Evolutionary conservation across 225 moss, liverwort and hornwort species (phyloP).

Genomic region (Physcomitrellopsis africana): DNA sequence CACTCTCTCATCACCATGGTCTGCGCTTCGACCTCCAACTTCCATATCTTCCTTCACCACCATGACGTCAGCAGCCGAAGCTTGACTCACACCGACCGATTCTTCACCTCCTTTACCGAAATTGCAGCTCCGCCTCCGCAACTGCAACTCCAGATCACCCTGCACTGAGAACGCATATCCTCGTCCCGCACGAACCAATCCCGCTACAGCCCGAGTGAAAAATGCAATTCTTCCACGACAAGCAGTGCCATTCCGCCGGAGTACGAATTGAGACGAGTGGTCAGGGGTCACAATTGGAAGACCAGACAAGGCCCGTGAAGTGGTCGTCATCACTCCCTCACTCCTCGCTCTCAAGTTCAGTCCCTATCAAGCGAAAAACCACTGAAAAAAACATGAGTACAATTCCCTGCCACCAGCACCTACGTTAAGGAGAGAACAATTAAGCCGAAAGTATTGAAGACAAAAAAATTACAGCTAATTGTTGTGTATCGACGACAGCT

Average conservation of each 20-base stretch:
- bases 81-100: background rate
- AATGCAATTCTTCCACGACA: background rate
- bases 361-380: background rate
- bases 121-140: background rate
- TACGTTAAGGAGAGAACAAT: no score
- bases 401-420: no score
- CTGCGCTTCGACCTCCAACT: background rate
- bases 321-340: background rate
- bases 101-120: background rate
- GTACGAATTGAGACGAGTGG: background rate
- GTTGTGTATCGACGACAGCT: no score
- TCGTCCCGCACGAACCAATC: background rate
- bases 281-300: background rate
- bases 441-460: no score
- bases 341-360: no score
- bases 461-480: no score
- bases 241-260: background rate
- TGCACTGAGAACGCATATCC: background rate
- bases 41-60: slow-evolving; percentile 32
- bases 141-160: background rate
- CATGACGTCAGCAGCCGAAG: background rate
- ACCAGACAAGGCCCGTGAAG: slow-evolving; percentile 9
- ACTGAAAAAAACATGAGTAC: no score
- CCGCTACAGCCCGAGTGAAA: background rate
- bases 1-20: slow-evolving; percentile 23